Evolutionary conservation across 495 filamentous ascomycete genomes (phyloP).

Genomic region (Achaetomiella virescens): DNA sequence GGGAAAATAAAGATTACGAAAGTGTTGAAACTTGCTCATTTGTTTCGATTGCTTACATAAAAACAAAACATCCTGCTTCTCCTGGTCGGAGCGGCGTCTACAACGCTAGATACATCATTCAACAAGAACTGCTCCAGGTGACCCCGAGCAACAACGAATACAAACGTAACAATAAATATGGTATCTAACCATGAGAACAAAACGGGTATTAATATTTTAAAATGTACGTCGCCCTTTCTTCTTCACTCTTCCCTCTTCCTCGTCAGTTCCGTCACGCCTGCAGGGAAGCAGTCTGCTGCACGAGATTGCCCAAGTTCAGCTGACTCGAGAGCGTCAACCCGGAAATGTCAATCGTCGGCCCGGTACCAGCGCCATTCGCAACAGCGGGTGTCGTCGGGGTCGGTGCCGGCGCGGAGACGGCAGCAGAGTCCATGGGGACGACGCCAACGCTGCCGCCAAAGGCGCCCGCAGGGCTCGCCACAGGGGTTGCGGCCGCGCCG

Average conservation of each 20-base stretch:
- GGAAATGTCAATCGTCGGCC: constrained; percentile 25
- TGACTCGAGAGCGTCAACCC: constrained; percentile 30
- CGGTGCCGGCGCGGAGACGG: background rate
- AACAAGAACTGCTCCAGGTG: background rate
- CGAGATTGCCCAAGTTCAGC: constrained; percentile 31
- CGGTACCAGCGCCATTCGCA: constrained; percentile 16
- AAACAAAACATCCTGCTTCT: no score
- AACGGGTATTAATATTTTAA: constrained; percentile 5
- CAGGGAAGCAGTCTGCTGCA: constrained; percentile 16
- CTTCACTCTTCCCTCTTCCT: background rate
- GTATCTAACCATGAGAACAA: constrained; percentile 7
- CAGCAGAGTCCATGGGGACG: constrained; percentile 18
- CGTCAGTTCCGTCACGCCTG: background rate
- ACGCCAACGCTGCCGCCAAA: constrained; percentile 23
- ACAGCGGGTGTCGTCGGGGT: constrained; percentile 16
- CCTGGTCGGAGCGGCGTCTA: no score
- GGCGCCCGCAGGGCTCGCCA: constrained; percentile 8
- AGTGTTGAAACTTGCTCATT: background rate
- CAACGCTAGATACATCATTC: constrained; percentile 16
- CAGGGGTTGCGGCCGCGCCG: background rate
- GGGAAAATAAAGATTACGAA: background rate
- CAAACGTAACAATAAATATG: background rate
- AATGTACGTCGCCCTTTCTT: background rate
- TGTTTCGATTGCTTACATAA: no score
- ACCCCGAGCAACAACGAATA: background rate